Evolutionary conservation across 345 rosid genomes (phyloP), one percentile per base, ranked within the genome.

Genomic region (Eucalyptus curtisii): DNA sequence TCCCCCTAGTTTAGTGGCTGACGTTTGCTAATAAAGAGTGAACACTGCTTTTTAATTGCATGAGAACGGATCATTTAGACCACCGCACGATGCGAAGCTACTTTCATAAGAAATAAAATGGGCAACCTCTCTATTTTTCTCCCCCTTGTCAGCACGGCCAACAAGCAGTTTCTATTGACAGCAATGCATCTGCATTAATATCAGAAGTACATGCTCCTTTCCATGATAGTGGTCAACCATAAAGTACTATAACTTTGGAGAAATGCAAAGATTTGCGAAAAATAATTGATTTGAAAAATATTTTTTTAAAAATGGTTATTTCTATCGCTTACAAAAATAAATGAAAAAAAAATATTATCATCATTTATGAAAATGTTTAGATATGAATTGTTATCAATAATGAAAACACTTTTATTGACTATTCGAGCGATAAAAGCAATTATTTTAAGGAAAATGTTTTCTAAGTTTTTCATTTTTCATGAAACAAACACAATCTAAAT

Each of bases 291-390:
- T 55, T 22, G 27, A 24, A 55, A 53, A 8, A 55, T 8, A 2
- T 55, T 8, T 55, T 49, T 14, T 14, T 16, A 0, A 4, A 55
- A 55, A 55, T 55, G 30, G 2, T 55, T 55, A 10, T 55, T 24
- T 4, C 30, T 55, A 55, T 55, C 0, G 0, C 0, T 55, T 55
- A 55, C 0, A 55, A 24, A 24, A 55, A 55, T 55, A 24, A 55
- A 55, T 24, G 30, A 24, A 55, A 8, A 12, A 24, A 55, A 22
- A 10, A 55, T 52, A 52, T 52, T 52, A 52, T 52, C 57, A 52
- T 19, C 24, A 52, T 55, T 55, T 4, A 55, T 24, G 1, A 55
- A 55, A 55, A 55, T 55, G 30, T 55, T 55, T 55, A 55, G 0
- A 55, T 22, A 10, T 55, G 13, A 55, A 55, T 10, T 24, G 30